These are phyloP conservation scores for Persicaria maculosa DNA, from an alignment of 148 eudicot species.

Conservation along the genomic window DNA sequence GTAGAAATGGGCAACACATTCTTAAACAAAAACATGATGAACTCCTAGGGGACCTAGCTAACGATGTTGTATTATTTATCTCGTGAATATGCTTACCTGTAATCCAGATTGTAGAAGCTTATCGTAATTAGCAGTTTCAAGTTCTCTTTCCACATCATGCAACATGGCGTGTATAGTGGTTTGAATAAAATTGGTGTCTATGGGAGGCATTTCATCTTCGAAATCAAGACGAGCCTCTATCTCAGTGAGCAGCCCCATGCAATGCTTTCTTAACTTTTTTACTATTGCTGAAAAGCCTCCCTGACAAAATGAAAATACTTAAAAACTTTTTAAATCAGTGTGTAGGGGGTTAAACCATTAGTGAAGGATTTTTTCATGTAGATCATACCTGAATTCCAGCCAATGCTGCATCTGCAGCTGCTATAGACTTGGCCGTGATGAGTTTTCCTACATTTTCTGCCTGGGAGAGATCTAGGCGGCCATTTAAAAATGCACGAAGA, in stretches of 20 bases:
- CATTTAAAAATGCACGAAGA: conserved; percentile 92
- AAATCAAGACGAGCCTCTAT: conserved; percentile 99
- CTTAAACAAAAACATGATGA: background rate
- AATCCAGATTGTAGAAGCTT: conserved; percentile 86
- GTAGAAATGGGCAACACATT: background rate
- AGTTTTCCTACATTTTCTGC: conserved; percentile 93
- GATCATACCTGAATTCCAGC: conserved; percentile 83
- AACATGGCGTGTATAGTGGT: conserved; percentile 52
- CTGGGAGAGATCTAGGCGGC: conserved; percentile 91
- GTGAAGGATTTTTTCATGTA: background rate
- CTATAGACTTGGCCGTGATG: conserved; percentile 71
- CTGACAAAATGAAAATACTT: conserved; percentile 25
- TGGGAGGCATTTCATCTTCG: conserved; percentile 97
- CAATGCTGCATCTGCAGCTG: conserved; percentile 94
- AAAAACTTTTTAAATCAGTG: background rate
- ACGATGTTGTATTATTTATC: background rate
- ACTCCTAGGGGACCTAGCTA: background rate
- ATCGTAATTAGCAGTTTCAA: conserved; percentile 91
- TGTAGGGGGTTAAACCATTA: background rate
- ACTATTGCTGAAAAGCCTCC: conserved; percentile 93
- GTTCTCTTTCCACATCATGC: conserved; percentile 52
- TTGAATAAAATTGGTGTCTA: conserved; percentile 38
- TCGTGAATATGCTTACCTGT: conserved; percentile 42
- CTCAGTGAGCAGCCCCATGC: conserved; percentile 87
- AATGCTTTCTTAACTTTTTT: conserved; percentile 56